These are phyloP conservation scores for Paraphaeosphaeria sporulosa DNA, from an alignment of 2,329 filamentous ascomycete species.

Conservation along the genomic window DNA sequence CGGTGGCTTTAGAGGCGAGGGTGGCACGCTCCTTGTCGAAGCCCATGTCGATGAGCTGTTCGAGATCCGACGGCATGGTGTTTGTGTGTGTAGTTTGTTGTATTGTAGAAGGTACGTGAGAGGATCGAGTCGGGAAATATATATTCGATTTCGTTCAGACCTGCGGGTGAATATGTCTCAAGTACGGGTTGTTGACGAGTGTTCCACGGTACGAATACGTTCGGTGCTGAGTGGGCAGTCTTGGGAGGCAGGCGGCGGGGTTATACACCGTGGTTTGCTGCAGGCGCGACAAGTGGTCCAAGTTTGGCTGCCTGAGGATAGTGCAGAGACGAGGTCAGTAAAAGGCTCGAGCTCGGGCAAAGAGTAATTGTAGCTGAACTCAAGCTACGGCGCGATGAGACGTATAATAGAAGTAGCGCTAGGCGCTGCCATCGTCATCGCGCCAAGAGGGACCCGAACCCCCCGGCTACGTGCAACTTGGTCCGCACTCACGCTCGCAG, in stretches of 20 bases:
- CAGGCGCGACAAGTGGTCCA: conserved; percentile 6
- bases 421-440: conserved; percentile 3
- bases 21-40: conserved; percentile 85
- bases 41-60: conserved; percentile 71
- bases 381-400: background rate
- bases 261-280: background rate
- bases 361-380: background rate
- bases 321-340: background rate
- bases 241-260: conserved; percentile 15
- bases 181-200: too few species aligned
- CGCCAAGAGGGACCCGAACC: too few species aligned
- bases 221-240: background rate
- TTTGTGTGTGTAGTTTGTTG: conserved; percentile 9
- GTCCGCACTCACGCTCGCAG: background rate
- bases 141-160: background rate
- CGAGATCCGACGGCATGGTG: conserved; percentile 62
- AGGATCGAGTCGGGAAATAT: background rate
- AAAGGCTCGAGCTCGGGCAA: background rate
- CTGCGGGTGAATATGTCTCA: too few species aligned
- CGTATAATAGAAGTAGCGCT: background rate
- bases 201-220: background rate
- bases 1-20: conserved; percentile 83
- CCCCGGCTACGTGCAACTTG: background rate
- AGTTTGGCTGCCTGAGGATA: conserved; percentile 9
- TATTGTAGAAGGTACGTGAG: background rate